Percentiles rank a stretch among this genome's conserved stretches.
Evolutionary conservation across 352 stramenopile species (phyloP).

Genomic region (Globisporangium ultimum): DNA sequence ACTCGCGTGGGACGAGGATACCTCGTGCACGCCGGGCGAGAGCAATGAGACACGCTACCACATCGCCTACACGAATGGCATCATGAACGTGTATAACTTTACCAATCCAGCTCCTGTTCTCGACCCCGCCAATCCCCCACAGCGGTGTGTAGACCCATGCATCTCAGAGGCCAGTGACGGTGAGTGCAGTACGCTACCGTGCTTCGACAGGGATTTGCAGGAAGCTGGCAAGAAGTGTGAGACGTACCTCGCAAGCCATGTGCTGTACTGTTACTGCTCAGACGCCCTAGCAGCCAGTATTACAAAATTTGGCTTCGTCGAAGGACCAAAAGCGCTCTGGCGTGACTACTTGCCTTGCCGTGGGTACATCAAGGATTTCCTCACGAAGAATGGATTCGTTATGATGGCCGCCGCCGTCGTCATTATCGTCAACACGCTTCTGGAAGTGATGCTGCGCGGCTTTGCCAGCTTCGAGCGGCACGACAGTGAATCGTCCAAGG

Average conservation of each 20-base stretch:
- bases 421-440: constrained; percentile 70
- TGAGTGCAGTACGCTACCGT: constrained; percentile 59
- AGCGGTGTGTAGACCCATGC: constrained; percentile 55
- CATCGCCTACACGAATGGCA: constrained; percentile 61
- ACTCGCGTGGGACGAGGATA: constrained; percentile 54
- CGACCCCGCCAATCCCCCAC: constrained; percentile 9
- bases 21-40: constrained; percentile 27
- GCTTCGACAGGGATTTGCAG: constrained; percentile 42
- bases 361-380: constrained; percentile 62
- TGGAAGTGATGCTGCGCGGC: constrained; percentile 61
- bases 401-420: constrained; percentile 57
- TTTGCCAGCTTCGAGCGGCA: constrained; percentile 75
- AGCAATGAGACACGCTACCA: constrained; percentile 35
- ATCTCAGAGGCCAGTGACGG: constrained; percentile 46
- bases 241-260: constrained; percentile 54
- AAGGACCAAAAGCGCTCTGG: constrained; percentile 61
- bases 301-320: constrained; percentile 34
- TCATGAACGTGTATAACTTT: constrained; percentile 35
- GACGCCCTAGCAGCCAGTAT: constrained; percentile 45
- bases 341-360: constrained; percentile 44
- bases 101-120: constrained; percentile 9
- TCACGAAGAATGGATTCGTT: constrained; percentile 67
- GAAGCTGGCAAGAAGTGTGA: constrained; percentile 41
- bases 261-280: constrained; percentile 75
- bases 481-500: constrained; percentile 76